Base-by-base conservation (phyloP, 805 yeast species). In the Dipodascus geniculatus region DNA sequence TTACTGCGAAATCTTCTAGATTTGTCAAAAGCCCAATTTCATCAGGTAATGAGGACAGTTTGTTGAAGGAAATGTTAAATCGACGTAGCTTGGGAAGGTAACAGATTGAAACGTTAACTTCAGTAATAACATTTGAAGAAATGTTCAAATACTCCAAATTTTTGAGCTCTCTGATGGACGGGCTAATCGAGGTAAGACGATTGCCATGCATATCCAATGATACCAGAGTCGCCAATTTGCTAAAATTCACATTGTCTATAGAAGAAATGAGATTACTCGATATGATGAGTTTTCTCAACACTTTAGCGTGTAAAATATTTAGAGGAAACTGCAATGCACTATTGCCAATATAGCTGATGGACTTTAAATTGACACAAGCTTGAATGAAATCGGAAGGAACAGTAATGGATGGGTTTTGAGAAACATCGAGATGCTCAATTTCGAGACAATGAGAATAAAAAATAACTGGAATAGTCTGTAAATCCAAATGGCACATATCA, bases 371-470 rank as follows among this genome's bases (percentile, higher is more conserved):
- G 44, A 80, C 77, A 59, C 95, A 87, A 22, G 84, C 68, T 64
- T 88, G 95, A 61, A 90, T 81, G 65, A 90, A 90, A 63, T 89
- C 96, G 53, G 80, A 70, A 0, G 97, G 95, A 33, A 90, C 72
- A 55, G 82, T 80, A 52, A 91, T 83, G 17, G 95, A 85, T 2
- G 96, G 95, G 65, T 90, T 90, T 57, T 84, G 80, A 1, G 95
- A 85, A 6, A 88, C 87, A 66, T 90, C 91, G 56, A 90, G 73
- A 56, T 82, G 76, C 60, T 85, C 85, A 55, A 90, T 87, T 57
- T 87, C 91, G 54, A 83, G 78, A 0, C 96, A 86, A 56, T 81
- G 86, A 60, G 81, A 85, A 64, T 84, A 88, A 57, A 90, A 79
- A 24, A 85, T 76, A 53, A 87, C 84, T 0, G 97, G 97, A 4